phyloP scores from a whole-genome alignment of 169 alveolate genomes.

The Babesia divergens region DNA sequence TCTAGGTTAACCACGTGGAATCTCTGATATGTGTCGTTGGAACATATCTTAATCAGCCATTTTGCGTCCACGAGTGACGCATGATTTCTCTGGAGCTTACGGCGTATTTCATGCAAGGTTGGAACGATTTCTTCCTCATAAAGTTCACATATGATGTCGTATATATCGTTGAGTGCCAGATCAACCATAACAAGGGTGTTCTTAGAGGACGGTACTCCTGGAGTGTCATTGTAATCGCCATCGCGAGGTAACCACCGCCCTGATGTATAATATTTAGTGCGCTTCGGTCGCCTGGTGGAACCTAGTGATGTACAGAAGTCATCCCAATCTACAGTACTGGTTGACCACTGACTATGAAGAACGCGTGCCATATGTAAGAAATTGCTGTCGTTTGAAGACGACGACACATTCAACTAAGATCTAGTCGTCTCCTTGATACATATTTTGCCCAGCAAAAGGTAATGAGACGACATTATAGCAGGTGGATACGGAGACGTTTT shows the following conservation, averaged over 20 bases:
- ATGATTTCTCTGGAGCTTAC: constrained; percentile 20
- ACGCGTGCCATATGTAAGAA: constrained; percentile 26
- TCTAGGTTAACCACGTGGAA: constrained; percentile 17
- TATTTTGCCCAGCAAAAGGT: background rate
- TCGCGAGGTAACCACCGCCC: constrained; percentile 12
- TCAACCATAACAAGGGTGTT: background rate
- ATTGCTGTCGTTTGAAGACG: background rate
- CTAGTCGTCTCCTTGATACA: background rate
- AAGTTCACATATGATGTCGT: constrained; percentile 23
- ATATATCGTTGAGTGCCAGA: background rate
- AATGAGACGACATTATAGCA: background rate
- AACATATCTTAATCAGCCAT: constrained; percentile 34
- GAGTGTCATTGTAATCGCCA: background rate
- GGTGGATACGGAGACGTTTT: background rate
- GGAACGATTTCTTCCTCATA: constrained; percentile 57
- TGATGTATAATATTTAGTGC: background rate
- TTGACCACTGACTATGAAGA: constrained; percentile 1
- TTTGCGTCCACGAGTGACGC: constrained; percentile 5
- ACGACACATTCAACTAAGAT: constrained; percentile 7
- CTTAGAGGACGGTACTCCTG: background rate
- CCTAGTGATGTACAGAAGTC: constrained; percentile 2
- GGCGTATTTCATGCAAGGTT: constrained; percentile 51
- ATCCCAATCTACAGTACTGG: constrained; percentile 15
- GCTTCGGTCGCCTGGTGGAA: background rate
- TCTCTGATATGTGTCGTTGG: background rate